These are phyloP conservation scores for Zygosaccharomyces bailii DNA, from an alignment of 805 yeast genomes.

Conservation along the genomic window DNA sequence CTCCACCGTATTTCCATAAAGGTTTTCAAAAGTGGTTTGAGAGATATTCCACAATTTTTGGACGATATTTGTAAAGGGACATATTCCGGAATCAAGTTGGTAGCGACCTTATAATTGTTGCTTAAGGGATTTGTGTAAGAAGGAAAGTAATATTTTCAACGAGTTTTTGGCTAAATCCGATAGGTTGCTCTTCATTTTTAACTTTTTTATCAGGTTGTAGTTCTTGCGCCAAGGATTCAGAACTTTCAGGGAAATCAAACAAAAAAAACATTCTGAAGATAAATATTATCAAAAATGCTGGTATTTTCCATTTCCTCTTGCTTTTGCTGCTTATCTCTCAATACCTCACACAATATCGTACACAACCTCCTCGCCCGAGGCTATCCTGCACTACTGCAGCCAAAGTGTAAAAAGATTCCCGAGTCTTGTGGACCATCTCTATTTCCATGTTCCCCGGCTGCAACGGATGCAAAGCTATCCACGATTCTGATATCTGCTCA, in stretches of 20 bases:
- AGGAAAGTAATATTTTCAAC: slow-evolving; percentile 19
- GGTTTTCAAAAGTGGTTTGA: slow-evolving; percentile 35
- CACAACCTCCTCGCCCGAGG: background rate
- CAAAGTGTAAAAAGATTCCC: background rate
- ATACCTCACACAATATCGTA: background rate
- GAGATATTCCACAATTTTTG: slow-evolving; percentile 26
- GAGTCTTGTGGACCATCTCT: background rate
- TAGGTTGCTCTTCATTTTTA: background rate
- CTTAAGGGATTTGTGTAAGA: too few species aligned
- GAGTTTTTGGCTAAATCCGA: slow-evolving; percentile 9
- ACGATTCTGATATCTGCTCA: background rate
- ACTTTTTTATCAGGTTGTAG: background rate
- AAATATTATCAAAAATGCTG: background rate
- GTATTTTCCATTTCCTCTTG: background rate
- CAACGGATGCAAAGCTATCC: background rate
- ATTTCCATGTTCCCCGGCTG: background rate
- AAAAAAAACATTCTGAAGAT: background rate
- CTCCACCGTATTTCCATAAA: slow-evolving; percentile 37
- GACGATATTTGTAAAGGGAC: slow-evolving; percentile 29
- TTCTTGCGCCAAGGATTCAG: background rate
- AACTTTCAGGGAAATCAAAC: background rate
- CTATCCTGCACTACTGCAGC: background rate
- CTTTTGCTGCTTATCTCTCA: background rate
- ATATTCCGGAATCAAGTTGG: too few species aligned
- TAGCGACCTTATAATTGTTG: too few species aligned